A percentile compares a stretch with the other conserved stretches of the same genome.
phyloP scores from a whole-genome alignment of 768 basidiomycete species.

The Tylopilus sp. region DNA sequence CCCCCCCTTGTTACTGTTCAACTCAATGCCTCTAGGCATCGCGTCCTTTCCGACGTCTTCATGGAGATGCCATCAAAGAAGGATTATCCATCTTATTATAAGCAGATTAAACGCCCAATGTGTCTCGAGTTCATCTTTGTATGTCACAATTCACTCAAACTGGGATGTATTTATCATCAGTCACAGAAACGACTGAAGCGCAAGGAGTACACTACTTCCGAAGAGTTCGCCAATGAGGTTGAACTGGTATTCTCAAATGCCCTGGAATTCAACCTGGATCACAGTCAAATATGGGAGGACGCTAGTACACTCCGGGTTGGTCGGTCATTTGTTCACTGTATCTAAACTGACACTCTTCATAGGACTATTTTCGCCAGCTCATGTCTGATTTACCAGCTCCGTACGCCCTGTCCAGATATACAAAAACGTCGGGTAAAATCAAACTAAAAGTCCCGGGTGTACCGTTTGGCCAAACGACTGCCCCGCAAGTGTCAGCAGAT shows the following conservation, averaged over 20 bases:
- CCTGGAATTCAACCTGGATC: conserved; percentile 82
- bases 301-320: conserved; percentile 63
- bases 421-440: conserved; percentile 59
- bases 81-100: conserved; percentile 77
- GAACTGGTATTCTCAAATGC: conserved; percentile 92
- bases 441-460: conserved; percentile 61
- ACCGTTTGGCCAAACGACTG: conserved; percentile 19
- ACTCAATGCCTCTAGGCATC: conserved; percentile 46
- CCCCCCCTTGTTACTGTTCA: background rate
- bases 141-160: conserved; percentile 28
- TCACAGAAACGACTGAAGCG: conserved; percentile 76
- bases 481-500: conserved; percentile 14
- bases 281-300: conserved; percentile 80
- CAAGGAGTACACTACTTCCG: conserved; percentile 66
- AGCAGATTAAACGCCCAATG: conserved; percentile 72
- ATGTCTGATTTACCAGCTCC: conserved; percentile 77
- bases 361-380: conserved; percentile 73
- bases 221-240: conserved; percentile 81
- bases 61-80: conserved; percentile 82
- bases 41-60: conserved; percentile 67
- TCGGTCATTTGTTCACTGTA: conserved; percentile 8
- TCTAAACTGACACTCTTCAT: conserved; percentile 9
- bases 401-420: conserved; percentile 59
- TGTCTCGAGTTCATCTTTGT: conserved; percentile 78
- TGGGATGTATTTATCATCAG: background rate